Evolutionary conservation across 2,329 filamentous ascomycete species (phyloP).

Genomic region (Neonectria punicea): DNA sequence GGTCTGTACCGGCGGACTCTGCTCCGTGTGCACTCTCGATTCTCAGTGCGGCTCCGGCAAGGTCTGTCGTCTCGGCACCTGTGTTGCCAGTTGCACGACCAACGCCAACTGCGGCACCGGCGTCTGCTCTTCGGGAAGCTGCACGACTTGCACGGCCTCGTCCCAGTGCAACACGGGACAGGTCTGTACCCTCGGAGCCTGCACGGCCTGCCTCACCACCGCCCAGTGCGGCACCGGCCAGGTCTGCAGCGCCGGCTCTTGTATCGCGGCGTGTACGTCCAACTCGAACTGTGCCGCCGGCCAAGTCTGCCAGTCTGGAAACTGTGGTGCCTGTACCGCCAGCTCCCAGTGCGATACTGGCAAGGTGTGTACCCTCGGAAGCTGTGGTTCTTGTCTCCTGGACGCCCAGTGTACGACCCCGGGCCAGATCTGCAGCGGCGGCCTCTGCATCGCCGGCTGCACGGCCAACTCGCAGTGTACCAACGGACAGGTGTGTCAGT

Average conservation of each 20-base stretch:
- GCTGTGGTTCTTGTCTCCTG: neutral
- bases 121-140: constrained; percentile 7
- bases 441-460: constrained; percentile 15
- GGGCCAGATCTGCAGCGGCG: constrained; percentile 6
- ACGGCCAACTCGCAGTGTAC: constrained; percentile 9
- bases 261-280: neutral
- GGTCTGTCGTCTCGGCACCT: constrained; percentile 17
- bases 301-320: constrained; percentile 17
- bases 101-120: constrained; percentile 19
- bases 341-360: constrained; percentile 18
- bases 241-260: constrained; percentile 20
- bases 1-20: constrained; percentile 6
- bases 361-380: constrained; percentile 4
- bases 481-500: constrained; percentile 18
- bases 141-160: neutral
- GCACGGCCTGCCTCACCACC: constrained; percentile 7
- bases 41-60: constrained; percentile 12
- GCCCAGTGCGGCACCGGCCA: constrained; percentile 14
- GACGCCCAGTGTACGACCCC: constrained; percentile 3
- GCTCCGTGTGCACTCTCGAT: neutral
- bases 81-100: constrained; percentile 9
- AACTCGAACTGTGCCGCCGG: constrained; percentile 15
- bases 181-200: constrained; percentile 13
- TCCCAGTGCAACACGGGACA: constrained; percentile 11
- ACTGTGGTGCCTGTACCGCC: constrained; percentile 13